phyloP scores from a whole-genome alignment of 164 flowering plant species.

The Magnolia kwangsiensis region DNA sequence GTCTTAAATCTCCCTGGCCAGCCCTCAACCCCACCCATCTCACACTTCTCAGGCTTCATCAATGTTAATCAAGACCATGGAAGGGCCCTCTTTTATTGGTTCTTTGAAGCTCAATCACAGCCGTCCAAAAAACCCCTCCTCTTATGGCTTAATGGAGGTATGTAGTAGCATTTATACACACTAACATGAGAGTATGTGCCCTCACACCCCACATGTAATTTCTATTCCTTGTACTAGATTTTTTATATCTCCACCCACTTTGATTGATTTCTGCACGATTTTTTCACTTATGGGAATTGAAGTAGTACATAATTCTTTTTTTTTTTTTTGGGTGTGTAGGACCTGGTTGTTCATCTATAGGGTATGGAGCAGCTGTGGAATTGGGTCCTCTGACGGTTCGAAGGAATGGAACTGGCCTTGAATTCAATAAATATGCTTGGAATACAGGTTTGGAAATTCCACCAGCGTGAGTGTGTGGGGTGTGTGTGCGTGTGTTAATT shows the following conservation, averaged over 20 bases:
- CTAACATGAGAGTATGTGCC: neutral
- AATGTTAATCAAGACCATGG: constrained; percentile 60
- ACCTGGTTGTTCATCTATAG: constrained; percentile 86
- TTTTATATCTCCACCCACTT: neutral
- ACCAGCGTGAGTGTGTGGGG: too few relatives aligned
- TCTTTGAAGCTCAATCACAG: constrained; percentile 58
- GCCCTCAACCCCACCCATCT: constrained; percentile 40
- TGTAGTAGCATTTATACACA: neutral
- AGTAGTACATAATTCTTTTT: neutral
- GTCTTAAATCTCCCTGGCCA: constrained; percentile 62
- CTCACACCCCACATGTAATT: neutral
- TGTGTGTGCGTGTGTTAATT: too few relatives aligned
- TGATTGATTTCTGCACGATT: too few relatives aligned
- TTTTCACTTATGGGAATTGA: too few relatives aligned
- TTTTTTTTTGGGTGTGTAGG: constrained; percentile 30
- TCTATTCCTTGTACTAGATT: neutral
- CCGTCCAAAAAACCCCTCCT: constrained; percentile 57
- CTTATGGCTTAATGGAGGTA: constrained; percentile 83
- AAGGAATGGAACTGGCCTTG: constrained; percentile 38
- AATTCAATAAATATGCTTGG: constrained; percentile 58
- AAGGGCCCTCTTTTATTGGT: constrained; percentile 80
- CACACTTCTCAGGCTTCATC: constrained; percentile 67
- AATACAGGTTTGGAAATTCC: constrained; percentile 37
- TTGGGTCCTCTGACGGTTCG: constrained; percentile 60
- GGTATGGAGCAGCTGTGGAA: constrained; percentile 70